Evolutionary conservation across 495 filamentous ascomycete genomes (phyloP), one percentile per base, ranked within the genome.

Genomic region (Lophium mytilinum): DNA sequence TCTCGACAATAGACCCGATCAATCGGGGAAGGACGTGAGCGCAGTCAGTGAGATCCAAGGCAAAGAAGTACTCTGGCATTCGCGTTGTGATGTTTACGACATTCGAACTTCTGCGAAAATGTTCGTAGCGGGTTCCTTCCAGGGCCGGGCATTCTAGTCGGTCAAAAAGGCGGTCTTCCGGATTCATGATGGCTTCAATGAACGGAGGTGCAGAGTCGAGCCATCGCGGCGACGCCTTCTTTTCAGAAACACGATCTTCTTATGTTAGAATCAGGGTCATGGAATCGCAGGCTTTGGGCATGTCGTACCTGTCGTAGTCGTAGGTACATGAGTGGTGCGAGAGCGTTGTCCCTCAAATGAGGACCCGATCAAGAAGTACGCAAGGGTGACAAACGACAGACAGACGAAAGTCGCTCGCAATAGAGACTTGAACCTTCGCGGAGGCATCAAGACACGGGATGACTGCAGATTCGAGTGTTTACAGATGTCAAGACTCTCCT

Each of bases 41-140:
- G 41, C 68, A 69, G 63, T 79, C 66, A 34, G 69, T 67, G 10
- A 79, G 66, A 50, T 79, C 66, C 39, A 81, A 63, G 10, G 77
- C 77, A 43, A 81, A 79, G 58, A 78, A 74, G 55, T 77, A 79
- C 54, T 56, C 66, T 24, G 66, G 62, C 45, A 4, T 12, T 17
- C 4, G 1, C 17, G 12, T 30, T 58, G 52, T 5, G 40, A 45
- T 8, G 33, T 53, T 17, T 34, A 51, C 10, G 21, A n/a, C 17
- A 34, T 30, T 4, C 21, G 18, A 14, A n/a, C 17, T 34, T 11
- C 43, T 45, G n/a, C 53, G 55, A 9, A 72, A 42, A 19, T 60
- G 42, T n/a, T 45, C 40, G 49, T 72, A 71, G n/a, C 70, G 64
- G 8, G 37, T 24, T 18, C 18, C 14, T 52, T 56, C 52, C 7